Percentiles rank a stretch among this genome's conserved stretches.
These are phyloP conservation scores for Dioszegia hungarica DNA, from an alignment of 768 basidiomycete genomes.

Conservation along the genomic window DNA sequence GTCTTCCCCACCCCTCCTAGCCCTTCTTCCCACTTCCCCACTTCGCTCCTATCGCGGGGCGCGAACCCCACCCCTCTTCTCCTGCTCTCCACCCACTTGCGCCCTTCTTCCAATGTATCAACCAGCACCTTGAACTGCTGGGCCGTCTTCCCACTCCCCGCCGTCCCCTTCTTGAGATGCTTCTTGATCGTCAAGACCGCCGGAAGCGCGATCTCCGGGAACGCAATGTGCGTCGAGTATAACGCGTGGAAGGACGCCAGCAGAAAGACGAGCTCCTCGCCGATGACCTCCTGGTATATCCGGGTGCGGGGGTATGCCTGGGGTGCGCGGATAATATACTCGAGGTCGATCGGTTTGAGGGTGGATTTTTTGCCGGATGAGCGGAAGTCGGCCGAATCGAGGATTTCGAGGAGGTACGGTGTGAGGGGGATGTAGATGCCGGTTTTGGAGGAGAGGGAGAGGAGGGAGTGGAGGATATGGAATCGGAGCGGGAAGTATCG, in stretches of 20 bases:
- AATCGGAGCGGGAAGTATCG: slow-evolving; percentile 94
- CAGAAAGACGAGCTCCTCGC: slow-evolving; percentile 67
- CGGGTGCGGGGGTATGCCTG: slow-evolving; percentile 83
- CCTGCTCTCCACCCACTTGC: slow-evolving; percentile 67
- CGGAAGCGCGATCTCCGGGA: slow-evolving; percentile 86
- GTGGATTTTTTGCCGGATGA: slow-evolving; percentile 73
- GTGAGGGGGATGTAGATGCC: slow-evolving; percentile 80
- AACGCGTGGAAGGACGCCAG: slow-evolving; percentile 70
- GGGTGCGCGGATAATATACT: slow-evolving; percentile 78
- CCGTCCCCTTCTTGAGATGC: slow-evolving; percentile 58
- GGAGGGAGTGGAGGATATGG: slow-evolving; percentile 80
- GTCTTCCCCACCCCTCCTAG: slow-evolving; percentile 57
- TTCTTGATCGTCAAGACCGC: slow-evolving; percentile 67
- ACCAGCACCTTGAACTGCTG: slow-evolving; percentile 65
- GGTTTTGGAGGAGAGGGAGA: slow-evolving; percentile 78
- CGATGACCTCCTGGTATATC: slow-evolving; percentile 72
- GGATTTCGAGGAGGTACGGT: slow-evolving; percentile 78
- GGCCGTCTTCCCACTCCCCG: slow-evolving; percentile 48
- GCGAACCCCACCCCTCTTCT: slow-evolving; percentile 68
- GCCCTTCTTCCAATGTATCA: slow-evolving; percentile 81
- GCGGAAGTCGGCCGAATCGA: slow-evolving; percentile 64
- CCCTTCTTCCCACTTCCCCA: slow-evolving; percentile 61
- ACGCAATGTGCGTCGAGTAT: slow-evolving; percentile 80
- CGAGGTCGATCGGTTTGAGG: slow-evolving; percentile 81
- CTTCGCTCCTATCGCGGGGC: slow-evolving; percentile 65